phyloP scores from a whole-genome alignment of 768 basidiomycete genomes.

The Russula olivacea region DNA sequence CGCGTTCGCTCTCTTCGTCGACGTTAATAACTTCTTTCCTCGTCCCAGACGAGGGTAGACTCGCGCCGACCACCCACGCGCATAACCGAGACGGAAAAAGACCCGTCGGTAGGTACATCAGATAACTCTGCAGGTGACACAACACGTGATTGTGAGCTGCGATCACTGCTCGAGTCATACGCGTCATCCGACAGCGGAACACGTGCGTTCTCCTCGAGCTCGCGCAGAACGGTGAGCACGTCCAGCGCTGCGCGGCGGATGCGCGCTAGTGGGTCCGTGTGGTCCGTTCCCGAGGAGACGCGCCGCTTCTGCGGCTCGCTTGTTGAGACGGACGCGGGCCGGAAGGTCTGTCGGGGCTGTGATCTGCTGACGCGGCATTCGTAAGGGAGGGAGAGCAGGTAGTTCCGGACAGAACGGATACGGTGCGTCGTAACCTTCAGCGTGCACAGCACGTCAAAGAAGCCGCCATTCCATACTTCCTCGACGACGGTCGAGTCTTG shows the following conservation, averaged over 20 bases:
- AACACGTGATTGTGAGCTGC: conserved; percentile 38
- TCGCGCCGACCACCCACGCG: conserved; percentile 61
- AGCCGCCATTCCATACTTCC: conserved; percentile 48
- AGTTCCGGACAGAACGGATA: conserved; percentile 78
- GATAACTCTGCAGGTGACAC: conserved; percentile 37
- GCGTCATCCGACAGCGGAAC: conserved; percentile 73
- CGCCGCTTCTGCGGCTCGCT: conserved; percentile 35
- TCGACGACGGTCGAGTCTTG: conserved; percentile 64
- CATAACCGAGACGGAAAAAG: conserved; percentile 63
- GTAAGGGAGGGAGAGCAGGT: conserved; percentile 75
- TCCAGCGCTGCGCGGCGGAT: conserved; percentile 79
- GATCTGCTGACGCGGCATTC: conserved; percentile 36
- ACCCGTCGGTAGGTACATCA: conserved; percentile 43
- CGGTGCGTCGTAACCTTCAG: conserved; percentile 77
- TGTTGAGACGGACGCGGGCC: conserved; percentile 41
- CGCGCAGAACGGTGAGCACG: conserved; percentile 71
- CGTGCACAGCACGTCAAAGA: conserved; percentile 63
- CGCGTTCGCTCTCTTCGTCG: conserved; percentile 42
- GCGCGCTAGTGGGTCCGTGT: conserved; percentile 55
- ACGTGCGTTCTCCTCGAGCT: conserved; percentile 72
- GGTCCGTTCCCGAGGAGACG: conserved; percentile 32
- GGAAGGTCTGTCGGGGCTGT: conserved; percentile 42
- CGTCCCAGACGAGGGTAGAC: conserved; percentile 76
- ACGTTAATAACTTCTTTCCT: conserved; percentile 51
- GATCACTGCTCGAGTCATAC: conserved; percentile 78